phyloP scores from a whole-genome alignment of 352 stramenopile genomes.

The Phytopythium litorale region DNA sequence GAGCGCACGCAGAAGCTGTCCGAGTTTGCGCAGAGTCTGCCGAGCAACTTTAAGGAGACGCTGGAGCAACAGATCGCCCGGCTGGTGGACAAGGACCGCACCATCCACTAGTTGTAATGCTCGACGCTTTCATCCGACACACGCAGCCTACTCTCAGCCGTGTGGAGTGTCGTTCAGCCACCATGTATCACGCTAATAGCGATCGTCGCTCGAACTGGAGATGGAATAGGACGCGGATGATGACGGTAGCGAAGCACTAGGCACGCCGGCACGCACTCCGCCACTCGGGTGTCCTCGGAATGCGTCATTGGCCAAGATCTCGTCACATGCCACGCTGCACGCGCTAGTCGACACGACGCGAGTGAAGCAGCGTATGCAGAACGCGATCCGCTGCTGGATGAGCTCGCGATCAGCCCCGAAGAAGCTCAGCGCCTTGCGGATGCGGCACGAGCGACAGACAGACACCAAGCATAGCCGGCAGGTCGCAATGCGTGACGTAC shows the following conservation, averaged over 20 bases:
- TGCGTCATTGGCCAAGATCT: conserved; percentile 24
- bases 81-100: not conserved
- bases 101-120: not conserved
- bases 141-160: too few relatives aligned
- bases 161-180: too few relatives aligned
- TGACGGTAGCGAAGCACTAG: too few relatives aligned
- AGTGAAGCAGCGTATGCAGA: conserved; percentile 30
- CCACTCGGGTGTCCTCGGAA: conserved; percentile 1
- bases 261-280: too few relatives aligned
- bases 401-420: conserved; percentile 27
- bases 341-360: conserved; percentile 26
- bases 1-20: conserved; percentile 20
- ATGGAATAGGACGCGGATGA: too few relatives aligned
- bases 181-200: too few relatives aligned
- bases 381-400: conserved; percentile 30
- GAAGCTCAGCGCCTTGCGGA: conserved; percentile 31
- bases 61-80: conserved; percentile 17
- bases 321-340: conserved; percentile 19
- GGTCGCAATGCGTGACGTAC: conserved; percentile 13
- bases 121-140: too few relatives aligned
- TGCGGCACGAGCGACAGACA: conserved; percentile 30
- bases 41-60: conserved; percentile 19
- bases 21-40: conserved; percentile 26
- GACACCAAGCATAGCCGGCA: conserved; percentile 34
- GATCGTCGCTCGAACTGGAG: too few relatives aligned